Percentiles rank a stretch among this genome's conserved stretches.
Conservation (phyloP, 768 basidiomycete genomes). For the Lyophyllum atratum region DNA sequence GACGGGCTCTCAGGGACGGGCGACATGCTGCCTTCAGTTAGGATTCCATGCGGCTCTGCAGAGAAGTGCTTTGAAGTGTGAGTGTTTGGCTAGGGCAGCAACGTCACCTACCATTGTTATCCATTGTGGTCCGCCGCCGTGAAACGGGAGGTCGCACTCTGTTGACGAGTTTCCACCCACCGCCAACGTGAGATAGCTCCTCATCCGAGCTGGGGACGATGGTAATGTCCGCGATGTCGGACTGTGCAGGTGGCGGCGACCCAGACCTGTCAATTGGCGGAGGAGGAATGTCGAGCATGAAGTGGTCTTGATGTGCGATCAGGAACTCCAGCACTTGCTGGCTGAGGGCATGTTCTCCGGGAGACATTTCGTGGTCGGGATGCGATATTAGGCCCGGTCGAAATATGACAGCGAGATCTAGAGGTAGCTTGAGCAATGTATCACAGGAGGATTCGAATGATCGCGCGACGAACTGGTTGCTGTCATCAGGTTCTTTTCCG, state of each 20-base stretch:
- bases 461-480: constrained; percentile 70
- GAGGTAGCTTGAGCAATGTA: background rate
- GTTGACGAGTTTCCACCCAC: constrained; percentile 56
- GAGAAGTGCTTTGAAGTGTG: background rate
- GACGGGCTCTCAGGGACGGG: constrained; percentile 48
- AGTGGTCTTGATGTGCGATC: constrained; percentile 95
- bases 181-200: constrained; percentile 39
- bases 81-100: constrained; percentile 1
- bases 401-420: constrained; percentile 96
- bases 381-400: constrained; percentile 93
- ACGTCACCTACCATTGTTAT: constrained; percentile 35
- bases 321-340: constrained; percentile 94
- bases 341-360: constrained; percentile 82
- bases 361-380: constrained; percentile 83
- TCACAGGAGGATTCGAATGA: background rate
- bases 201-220: constrained; percentile 49
- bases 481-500: constrained; percentile 94
- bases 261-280: constrained; percentile 42
- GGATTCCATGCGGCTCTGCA: constrained; percentile 24
- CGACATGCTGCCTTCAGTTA: constrained; percentile 41
- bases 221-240: constrained; percentile 49
- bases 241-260: constrained; percentile 16
- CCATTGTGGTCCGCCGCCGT: constrained; percentile 60
- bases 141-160: constrained; percentile 43
- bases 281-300: constrained; percentile 85